phyloP scores from a whole-genome alignment of 352 stramenopile species.

The Globisporangium cystogenes region DNA sequence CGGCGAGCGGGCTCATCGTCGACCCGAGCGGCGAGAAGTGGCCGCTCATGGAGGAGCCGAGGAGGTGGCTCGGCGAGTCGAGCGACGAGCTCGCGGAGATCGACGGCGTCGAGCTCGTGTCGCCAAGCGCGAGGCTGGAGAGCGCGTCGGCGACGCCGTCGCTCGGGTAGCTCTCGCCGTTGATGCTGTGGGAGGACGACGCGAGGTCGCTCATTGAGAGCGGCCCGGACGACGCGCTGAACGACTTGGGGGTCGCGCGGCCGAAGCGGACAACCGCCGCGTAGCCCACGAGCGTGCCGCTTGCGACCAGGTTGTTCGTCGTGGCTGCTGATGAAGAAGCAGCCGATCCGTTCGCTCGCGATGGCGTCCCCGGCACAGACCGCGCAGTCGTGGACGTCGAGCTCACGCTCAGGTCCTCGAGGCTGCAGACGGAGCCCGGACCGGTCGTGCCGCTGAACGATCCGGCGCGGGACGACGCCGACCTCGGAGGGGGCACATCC shows the following conservation, averaged over 20 bases:
- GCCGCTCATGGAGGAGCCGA: slow-evolving; percentile 26
- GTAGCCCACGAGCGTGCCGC: slow-evolving; percentile 63
- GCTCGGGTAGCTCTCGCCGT: slow-evolving; percentile 25
- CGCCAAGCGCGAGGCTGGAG: slow-evolving; percentile 59
- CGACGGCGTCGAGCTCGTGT: slow-evolving; percentile 37
- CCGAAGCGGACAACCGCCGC: slow-evolving; percentile 76
- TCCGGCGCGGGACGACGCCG: slow-evolving; percentile 61
- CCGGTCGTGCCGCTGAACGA: slow-evolving; percentile 79
- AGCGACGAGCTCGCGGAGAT: slow-evolving; percentile 48
- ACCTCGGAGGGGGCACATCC: slow-evolving; percentile 68
- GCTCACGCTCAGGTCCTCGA: slow-evolving; percentile 60
- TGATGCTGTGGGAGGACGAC: slow-evolving; percentile 26
- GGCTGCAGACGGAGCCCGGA: slow-evolving; percentile 60
- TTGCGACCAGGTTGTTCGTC: slow-evolving; percentile 34
- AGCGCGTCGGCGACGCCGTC: slow-evolving; percentile 59
- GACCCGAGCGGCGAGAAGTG: slow-evolving; percentile 52
- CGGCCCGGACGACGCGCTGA: slow-evolving; percentile 9
- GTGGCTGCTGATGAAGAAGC: slow-evolving; percentile 18
- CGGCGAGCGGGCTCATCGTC: slow-evolving; percentile 40
- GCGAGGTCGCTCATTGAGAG: slow-evolving; percentile 14
- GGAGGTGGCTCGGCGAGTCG: slow-evolving; percentile 45
- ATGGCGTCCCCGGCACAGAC: slow-evolving; percentile 53
- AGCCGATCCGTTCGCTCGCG: slow-evolving; percentile 30
- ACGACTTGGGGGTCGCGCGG: slow-evolving; percentile 30
- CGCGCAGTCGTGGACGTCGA: slow-evolving; percentile 41